A percentile compares a stretch with the other conserved stretches of the same genome.
phyloP scores from a whole-genome alignment of 306 rosid species.

The Cercis canadensis region DNA sequence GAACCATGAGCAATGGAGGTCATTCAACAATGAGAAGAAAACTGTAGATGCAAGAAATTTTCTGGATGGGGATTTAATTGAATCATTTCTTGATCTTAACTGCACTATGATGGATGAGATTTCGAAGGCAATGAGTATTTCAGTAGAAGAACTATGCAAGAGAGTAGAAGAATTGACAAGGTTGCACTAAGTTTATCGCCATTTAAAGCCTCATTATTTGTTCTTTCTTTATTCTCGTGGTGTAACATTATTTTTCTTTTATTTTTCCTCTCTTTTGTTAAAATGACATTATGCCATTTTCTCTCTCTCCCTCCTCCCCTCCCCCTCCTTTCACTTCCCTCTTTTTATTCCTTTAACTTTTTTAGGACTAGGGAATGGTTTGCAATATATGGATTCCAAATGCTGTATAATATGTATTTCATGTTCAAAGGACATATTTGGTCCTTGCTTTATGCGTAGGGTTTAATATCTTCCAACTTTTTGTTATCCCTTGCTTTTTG shows the following conservation, averaged over 20 bases:
- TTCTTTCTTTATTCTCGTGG: too few species aligned
- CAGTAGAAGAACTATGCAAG: conserved; percentile 96
- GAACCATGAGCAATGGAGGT: conserved; percentile 98
- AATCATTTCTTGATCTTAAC: conserved; percentile 90
- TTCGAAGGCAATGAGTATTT: conserved; percentile 69
- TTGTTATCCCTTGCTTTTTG: too few species aligned
- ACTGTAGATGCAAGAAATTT: conserved; percentile 82
- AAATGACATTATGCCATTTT: too few species aligned
- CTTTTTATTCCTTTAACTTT: conserved; percentile 48
- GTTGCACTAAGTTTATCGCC: conserved; percentile 62
- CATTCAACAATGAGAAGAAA: conserved; percentile 90
- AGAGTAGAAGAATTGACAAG: conserved; percentile 94
- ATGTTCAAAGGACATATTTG: conserved; percentile 46
- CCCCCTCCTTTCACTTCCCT: too few species aligned
- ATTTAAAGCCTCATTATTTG: background rate
- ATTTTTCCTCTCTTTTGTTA: too few species aligned
- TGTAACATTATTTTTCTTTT: too few species aligned
- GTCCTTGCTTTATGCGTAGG: too few species aligned
- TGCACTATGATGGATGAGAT: conserved; percentile 88
- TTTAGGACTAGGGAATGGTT: conserved; percentile 52
- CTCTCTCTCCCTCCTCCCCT: too few species aligned
- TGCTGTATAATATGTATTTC: too few species aligned
- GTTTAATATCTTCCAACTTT: too few species aligned
- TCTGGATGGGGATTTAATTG: conserved; percentile 93
- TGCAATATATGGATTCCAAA: too few species aligned